phyloP scores from a whole-genome alignment of 163 green algal genomes.

The Chlamydomonas reinhardtii region DNA sequence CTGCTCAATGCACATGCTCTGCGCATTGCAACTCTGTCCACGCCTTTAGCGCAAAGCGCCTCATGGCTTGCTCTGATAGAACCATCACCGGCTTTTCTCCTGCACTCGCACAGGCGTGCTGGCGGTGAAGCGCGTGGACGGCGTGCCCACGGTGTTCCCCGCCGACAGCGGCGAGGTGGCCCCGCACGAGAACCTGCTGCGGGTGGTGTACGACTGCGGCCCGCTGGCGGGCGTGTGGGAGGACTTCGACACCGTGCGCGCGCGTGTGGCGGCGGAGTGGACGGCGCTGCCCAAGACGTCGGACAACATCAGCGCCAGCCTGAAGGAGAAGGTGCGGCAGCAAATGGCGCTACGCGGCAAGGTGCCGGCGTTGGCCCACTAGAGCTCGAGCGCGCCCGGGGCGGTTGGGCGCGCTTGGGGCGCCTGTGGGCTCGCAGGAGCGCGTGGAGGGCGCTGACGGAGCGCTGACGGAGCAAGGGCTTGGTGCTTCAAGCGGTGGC shows the following conservation, averaged over 20 bases:
- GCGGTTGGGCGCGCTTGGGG: too few relatives aligned
- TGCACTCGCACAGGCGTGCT: conserved; percentile 65
- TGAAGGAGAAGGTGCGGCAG: conserved; percentile 71
- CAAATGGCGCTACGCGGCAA: conserved; percentile 59
- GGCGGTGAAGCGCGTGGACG: conserved; percentile 83
- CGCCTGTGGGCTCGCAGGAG: too few relatives aligned
- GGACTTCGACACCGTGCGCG: conserved; percentile 72
- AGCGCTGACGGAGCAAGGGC: too few relatives aligned
- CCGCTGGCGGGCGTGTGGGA: conserved; percentile 75
- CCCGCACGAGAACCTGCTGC: conserved; percentile 78
- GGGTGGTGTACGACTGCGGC: conserved; percentile 82
- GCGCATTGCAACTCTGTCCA: too few relatives aligned
- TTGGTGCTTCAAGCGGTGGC: too few relatives aligned
- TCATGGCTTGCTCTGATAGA: too few relatives aligned
- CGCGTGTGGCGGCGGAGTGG: conserved; percentile 78
- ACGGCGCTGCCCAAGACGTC: conserved; percentile 66
- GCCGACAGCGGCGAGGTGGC: conserved; percentile 74
- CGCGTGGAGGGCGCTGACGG: too few relatives aligned
- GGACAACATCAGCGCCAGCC: conserved; percentile 65
- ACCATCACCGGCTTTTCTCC: too few relatives aligned
- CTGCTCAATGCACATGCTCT: too few relatives aligned
- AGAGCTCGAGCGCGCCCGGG: neutral
- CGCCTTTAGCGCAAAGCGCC: too few relatives aligned
- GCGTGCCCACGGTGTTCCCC: conserved; percentile 87
- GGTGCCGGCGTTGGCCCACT: conserved; percentile 31